These are phyloP conservation scores for Solanum neorickii DNA, from an alignment of 257 asterid genomes.

Conservation along the genomic window DNA sequence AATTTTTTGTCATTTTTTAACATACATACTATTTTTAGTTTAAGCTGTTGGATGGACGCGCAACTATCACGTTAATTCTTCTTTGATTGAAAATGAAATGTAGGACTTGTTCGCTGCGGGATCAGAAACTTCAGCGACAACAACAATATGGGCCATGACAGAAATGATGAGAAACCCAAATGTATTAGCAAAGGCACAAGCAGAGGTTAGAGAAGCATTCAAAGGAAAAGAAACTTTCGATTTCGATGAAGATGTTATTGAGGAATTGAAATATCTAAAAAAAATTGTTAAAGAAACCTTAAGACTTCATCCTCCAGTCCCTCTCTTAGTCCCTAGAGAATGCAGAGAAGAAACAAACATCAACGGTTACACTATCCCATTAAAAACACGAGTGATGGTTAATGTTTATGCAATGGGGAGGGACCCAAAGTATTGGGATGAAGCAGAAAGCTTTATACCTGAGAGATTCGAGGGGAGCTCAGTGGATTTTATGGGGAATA, in stretches of 20 bases:
- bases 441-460: not conserved
- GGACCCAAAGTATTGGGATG: not conserved
- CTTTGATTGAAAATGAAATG: not conserved
- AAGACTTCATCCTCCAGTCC: not conserved
- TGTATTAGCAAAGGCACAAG: constrained; percentile 3
- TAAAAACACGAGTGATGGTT: not conserved
- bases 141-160: constrained; percentile 1
- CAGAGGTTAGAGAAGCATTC: not conserved
- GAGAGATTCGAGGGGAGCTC: not conserved
- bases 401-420: not conserved
- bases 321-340: not conserved
- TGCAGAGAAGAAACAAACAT: not conserved
- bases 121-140: not conserved
- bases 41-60: no score
- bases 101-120: not conserved
- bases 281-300: not conserved
- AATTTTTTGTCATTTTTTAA: no score
- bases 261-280: not conserved
- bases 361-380: not conserved
- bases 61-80: not conserved
- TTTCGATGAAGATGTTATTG: not conserved
- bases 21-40: no score
- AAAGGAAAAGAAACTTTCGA: not conserved
- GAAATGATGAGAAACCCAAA: constrained; percentile 2
- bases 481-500: not conserved